Evolutionary conservation across 2,329 filamentous ascomycete genomes (phyloP).

Genomic region (Trichophyton rubrum): DNA sequence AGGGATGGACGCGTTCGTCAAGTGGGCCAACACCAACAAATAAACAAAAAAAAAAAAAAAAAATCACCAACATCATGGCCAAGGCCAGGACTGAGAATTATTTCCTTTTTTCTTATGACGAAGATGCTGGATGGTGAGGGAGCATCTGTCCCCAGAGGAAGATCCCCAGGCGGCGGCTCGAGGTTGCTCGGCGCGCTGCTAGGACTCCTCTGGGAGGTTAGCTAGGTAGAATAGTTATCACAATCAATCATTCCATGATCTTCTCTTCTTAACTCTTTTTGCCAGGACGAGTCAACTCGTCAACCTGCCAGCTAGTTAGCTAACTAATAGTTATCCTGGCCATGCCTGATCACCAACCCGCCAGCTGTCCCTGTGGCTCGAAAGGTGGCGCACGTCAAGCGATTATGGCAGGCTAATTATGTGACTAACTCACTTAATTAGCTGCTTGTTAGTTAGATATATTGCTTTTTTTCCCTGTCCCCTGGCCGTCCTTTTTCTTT

Average conservation of each 20-base stretch:
- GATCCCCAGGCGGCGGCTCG: conserved; percentile 4
- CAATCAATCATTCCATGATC: not conserved
- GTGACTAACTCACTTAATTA: no score
- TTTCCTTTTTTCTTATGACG: not conserved
- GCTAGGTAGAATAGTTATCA: not conserved
- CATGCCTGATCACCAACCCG: no score
- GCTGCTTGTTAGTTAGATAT: no score
- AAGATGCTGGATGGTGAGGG: not conserved
- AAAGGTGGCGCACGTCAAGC: no score
- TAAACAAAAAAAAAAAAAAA: not conserved
- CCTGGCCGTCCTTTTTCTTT: no score
- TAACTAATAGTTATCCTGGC: no score
- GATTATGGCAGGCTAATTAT: no score
- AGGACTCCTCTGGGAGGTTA: not conserved
- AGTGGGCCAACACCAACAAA: not conserved
- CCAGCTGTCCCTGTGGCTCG: no score
- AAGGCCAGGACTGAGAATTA: not conserved
- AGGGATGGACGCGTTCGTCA: not conserved
- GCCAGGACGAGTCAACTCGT: no score
- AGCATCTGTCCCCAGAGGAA: not conserved
- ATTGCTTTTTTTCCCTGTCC: no score
- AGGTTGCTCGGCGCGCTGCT: conserved; percentile 2
- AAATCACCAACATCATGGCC: not conserved
- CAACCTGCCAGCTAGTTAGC: no score
- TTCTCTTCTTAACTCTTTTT: not conserved